Evolutionary conservation across 192 early-diverging fungal genomes (phyloP), one percentile per base, ranked within the genome.

Genomic region (Mortierella hygrophila): DNA sequence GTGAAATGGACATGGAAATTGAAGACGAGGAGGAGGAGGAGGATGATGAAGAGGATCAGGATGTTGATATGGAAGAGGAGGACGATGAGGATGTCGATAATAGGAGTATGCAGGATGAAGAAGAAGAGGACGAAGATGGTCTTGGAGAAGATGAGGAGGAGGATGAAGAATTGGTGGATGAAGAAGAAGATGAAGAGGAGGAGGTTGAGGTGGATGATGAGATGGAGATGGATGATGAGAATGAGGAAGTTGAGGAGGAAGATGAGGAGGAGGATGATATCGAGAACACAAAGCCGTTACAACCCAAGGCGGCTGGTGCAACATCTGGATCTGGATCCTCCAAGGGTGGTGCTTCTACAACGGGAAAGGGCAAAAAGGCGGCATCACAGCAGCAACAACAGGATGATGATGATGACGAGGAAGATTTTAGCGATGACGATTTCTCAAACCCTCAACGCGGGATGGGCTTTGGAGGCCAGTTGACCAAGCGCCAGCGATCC

Each of bases 401-500:
- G 42, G 76, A 74, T 3, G 76, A 52, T 32, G 80, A 80, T 75
- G 76, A 79, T 10, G 44, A 74, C n/a, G 88, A 82, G 8, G 79
- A 72, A 40, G 80, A 78, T 11, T 83, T 77, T 70, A 88, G 82
- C n/a, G 78, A 82, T 35, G 77, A 81, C 15, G 85, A 90, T 47
- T 72, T 84, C 44, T 87, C 88, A 20, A 81, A 75, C 47, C 76
- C 82, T 55, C 77, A 77, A 35, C 68, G 54, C 9, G 79, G 79
- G 26, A 85, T 83, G 76, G 76, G 76, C 18, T 82, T 76, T 55
- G 72, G 77, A n/a, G 83, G 87, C 68, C 85, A 90, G 55, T 76
- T 96, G 68, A 96, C 95, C 10, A 94, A 93, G 47, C 92, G 95
- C 38, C 95, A 96, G 82, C 82, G 94, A 18, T 93, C 94, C 11